Percentiles rank a stretch among this genome's conserved stretches.
Evolutionary conservation across 164 flowering plant genomes (phyloP).

Genomic region (Euptelea pleiosperma): DNA sequence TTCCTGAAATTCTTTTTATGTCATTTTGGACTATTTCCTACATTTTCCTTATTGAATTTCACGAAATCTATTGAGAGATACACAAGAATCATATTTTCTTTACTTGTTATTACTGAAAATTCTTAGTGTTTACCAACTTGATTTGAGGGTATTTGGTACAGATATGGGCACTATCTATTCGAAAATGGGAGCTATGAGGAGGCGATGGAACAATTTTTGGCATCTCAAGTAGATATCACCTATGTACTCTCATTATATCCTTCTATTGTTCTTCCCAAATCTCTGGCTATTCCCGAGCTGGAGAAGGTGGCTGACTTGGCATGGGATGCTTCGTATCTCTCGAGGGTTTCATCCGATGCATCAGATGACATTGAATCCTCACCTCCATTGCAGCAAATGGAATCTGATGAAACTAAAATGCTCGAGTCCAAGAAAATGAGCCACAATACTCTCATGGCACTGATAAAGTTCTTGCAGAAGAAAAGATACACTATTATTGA

Average conservation of each 20-base stretch:
- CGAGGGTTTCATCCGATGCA: constrained; percentile 78
- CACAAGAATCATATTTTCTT: neutral
- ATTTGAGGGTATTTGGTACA: constrained; percentile 27
- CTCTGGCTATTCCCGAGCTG: constrained; percentile 51
- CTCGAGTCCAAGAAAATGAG: constrained; percentile 80
- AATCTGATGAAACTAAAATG: constrained; percentile 55
- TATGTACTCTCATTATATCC: constrained; percentile 88
- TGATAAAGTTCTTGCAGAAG: constrained; percentile 86
- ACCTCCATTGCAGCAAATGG: constrained; percentile 40
- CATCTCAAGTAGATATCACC: constrained; percentile 89
- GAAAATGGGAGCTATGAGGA: constrained; percentile 93
- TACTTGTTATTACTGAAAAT: too few relatives aligned
- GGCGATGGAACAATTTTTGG: constrained; percentile 95
- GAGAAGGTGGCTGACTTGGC: constrained; percentile 55
- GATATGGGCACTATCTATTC: constrained; percentile 88
- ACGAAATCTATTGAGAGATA: neutral
- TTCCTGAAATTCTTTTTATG: neutral
- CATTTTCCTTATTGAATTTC: too few relatives aligned
- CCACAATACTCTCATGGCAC: constrained; percentile 94
- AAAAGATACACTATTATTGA: constrained; percentile 69
- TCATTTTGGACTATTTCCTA: neutral
- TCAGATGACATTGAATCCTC: constrained; percentile 88
- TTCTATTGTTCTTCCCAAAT: constrained; percentile 74
- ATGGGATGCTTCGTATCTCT: constrained; percentile 62
- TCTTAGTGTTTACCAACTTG: too few relatives aligned